Evolutionary conservation across 371 early-diverging fungal species (phyloP).

Genomic region (Basidiobolus meristosporus): DNA sequence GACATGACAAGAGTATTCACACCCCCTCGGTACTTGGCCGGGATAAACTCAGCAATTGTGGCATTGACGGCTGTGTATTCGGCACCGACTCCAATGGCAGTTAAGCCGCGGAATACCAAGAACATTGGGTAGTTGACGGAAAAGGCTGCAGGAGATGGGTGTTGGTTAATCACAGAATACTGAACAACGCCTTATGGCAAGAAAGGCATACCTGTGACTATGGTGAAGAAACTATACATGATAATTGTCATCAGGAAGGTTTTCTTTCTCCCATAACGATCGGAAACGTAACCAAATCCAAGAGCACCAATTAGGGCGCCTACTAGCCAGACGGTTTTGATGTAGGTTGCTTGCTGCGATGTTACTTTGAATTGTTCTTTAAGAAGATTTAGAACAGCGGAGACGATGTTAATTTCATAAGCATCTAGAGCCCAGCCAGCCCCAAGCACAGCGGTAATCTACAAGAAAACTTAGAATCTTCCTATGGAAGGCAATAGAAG

Average conservation of each 20-base stretch:
- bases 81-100: constrained; percentile 5
- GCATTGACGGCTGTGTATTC: constrained; percentile 5
- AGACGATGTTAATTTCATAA: constrained; percentile 3
- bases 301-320: constrained; percentile 5
- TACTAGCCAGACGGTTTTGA: constrained; percentile 4
- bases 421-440: constrained; percentile 6
- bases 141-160: no score
- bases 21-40: constrained; percentile 3
- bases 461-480: no score
- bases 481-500: no score
- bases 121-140: constrained; percentile 3
- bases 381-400: constrained; percentile 1
- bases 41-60: constrained; percentile 4
- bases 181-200: no score
- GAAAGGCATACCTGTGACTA: background rate
- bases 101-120: constrained; percentile 4
- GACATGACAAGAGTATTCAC: constrained; percentile 4
- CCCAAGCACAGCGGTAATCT: constrained; percentile 1
- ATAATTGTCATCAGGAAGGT: constrained; percentile 3
- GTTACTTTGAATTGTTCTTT: constrained; percentile 3
- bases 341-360: constrained; percentile 1
- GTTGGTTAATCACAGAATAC: no score
- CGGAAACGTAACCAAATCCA: constrained; percentile 3
- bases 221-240: constrained; percentile 3
- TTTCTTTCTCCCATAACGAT: constrained; percentile 3